Conservation (phyloP, 306 rosid genomes). For the Vigna angularis region DNA sequence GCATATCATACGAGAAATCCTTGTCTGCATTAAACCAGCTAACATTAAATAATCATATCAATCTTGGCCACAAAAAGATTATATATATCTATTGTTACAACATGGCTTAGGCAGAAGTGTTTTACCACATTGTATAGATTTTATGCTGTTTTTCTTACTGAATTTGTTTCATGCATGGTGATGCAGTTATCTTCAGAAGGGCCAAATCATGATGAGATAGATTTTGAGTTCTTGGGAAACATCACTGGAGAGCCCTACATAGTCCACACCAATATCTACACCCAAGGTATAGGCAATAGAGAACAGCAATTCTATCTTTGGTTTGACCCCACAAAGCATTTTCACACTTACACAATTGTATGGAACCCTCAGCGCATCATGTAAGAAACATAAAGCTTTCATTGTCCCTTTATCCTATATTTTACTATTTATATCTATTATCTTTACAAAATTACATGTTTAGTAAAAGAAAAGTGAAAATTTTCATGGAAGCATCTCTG, state of each 20-base stretch:
- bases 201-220: constrained; percentile 51
- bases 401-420: background rate
- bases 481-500: background rate
- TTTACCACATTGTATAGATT: background rate
- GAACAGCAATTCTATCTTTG: constrained; percentile 57
- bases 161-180: background rate
- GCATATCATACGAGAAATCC: background rate
- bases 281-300: constrained; percentile 49
- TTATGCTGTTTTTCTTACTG: background rate
- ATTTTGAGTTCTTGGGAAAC: constrained; percentile 58
- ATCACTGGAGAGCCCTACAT: constrained; percentile 48
- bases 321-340: constrained; percentile 56
- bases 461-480: background rate
- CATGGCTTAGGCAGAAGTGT: background rate
- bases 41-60: background rate
- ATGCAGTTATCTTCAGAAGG: constrained; percentile 49
- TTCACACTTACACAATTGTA: constrained; percentile 48
- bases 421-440: background rate
- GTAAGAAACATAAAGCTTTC: constrained; percentile 34
- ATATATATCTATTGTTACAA: background rate
- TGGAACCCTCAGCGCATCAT: constrained; percentile 52
- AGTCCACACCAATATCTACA: constrained; percentile 53
- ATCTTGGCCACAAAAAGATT: background rate
- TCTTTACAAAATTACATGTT: background rate
- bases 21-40: background rate